phyloP scores from a whole-genome alignment of 305 asterid genomes.

The Coffea humblotiana region DNA sequence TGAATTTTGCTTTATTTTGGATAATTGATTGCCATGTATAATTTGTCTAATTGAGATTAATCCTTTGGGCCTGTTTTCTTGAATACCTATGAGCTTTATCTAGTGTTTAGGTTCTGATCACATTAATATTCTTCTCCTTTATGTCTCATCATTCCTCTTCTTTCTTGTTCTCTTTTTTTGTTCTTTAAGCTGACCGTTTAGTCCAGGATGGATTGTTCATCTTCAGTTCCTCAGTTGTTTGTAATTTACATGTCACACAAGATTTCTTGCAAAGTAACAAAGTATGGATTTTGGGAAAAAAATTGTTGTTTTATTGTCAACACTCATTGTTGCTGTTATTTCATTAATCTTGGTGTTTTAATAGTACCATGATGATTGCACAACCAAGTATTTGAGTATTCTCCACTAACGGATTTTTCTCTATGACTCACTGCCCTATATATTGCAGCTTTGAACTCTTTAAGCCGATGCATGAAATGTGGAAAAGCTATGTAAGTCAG shows the following conservation, averaged over 20 bases:
- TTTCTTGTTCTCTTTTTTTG: not conserved
- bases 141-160: not conserved
- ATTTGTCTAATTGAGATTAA: not conserved
- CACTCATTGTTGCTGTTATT: not conserved
- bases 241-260: not conserved
- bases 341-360: not conserved
- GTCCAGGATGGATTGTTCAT: not conserved
- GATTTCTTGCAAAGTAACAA: not conserved
- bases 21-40: not conserved
- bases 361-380: not conserved
- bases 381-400: not conserved
- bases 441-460: slow-evolving; percentile 61
- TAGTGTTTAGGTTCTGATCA: not conserved
- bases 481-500: slow-evolving; percentile 57
- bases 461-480: slow-evolving; percentile 81
- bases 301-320: not conserved
- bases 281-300: not conserved
- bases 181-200: not conserved
- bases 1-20: not conserved
- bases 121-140: not conserved
- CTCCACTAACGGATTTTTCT: not conserved
- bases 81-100: not conserved
- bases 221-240: not conserved
- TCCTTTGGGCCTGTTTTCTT: not conserved
- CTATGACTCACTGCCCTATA: not conserved